These are phyloP conservation scores for Citeromyces siamensis DNA, from an alignment of 1,139 yeast species.

Conservation along the genomic window DNA sequence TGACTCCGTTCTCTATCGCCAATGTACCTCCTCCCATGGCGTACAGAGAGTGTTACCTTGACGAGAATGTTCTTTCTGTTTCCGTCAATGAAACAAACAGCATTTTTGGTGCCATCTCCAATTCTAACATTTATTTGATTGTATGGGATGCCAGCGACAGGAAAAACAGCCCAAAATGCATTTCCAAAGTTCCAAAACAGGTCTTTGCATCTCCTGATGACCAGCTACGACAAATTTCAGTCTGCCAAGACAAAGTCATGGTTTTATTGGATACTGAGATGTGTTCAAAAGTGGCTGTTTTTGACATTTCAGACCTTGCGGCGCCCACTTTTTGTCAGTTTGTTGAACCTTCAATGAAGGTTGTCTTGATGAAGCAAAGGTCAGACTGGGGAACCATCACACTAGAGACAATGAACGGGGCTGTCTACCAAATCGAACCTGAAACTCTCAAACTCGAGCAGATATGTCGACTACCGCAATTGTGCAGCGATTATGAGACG, in stretches of 20 bases:
- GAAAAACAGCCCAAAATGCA: conserved; percentile 25
- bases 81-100: conserved; percentile 55
- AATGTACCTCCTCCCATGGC: conserved; percentile 94
- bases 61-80: conserved; percentile 43
- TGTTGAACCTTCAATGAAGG: conserved; percentile 31
- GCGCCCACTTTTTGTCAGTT: conserved; percentile 29
- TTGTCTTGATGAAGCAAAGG: conserved; percentile 43
- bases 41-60: conserved; percentile 49
- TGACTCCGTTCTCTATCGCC: conserved; percentile 78
- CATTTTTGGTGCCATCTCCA: conserved; percentile 43
- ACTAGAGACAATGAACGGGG: conserved; percentile 54
- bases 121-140: conserved; percentile 27
- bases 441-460: conserved; percentile 15
- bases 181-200: conserved; percentile 22
- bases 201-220: conserved; percentile 30
- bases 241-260: conserved; percentile 35
- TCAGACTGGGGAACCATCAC: conserved; percentile 41
- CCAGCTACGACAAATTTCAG: conserved; percentile 49
- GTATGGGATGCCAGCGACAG: conserved; percentile 22
- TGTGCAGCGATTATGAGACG: conserved; percentile 54
- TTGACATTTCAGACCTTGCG: conserved; percentile 29
- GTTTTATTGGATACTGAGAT: conserved; percentile 39
- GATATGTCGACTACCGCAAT: conserved; percentile 48
- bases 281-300: conserved; percentile 34
- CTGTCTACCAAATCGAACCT: conserved; percentile 29